Base-by-base conservation (phyloP, 345 rosid species). In the Lepidium didymum region DNA sequence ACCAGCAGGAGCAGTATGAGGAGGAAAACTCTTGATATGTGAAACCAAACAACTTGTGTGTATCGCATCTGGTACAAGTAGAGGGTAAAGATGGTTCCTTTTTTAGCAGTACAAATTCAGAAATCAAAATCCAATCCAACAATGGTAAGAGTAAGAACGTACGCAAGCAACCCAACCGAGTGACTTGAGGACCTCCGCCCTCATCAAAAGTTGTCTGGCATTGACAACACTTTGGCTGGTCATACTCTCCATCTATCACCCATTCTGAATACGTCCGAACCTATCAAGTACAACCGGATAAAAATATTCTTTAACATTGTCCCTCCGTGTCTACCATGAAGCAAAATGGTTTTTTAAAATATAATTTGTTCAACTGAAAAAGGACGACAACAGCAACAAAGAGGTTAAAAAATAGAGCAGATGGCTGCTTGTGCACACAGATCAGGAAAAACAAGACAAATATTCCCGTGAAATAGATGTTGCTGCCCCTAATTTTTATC, bases 191-290 rank as follows among this genome's bases (percentile, higher is more conserved):
- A 67, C 78, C 84, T 49, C 56, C 63, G 64, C 82, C 93, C 75
- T 91, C 97, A 35, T 85, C 91, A 66, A 95, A 85, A 5, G 74
- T 73, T 64, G 72, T 77, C 77, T 82, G 93, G 79, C 99, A 95
- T 10, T 80, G 80, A 76, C 97, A 90, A 81, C 98, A 93, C 74
- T 83, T 90, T 67, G 98, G 96, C 92, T 96, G 91, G 54, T 95
- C 97, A 77, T 95, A 91, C 74, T 87, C 99, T 69, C 92, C 99
- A 76, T 95, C 99, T 78, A 89, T 95, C 63, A 95, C 99, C 97
- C 99, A 95, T 59, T 95, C 99, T 8, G 99, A 95, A 85, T 95
- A 95, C 10, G 99, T 91, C 23, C 87, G 93, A 49, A 95, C 79
- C 99, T 95, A 78, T 44, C 72, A 44, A 78, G 12, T 66, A 56